Evolutionary conservation across 345 rosid genomes (phyloP).

Genomic region (Lumnitzera littorea): DNA sequence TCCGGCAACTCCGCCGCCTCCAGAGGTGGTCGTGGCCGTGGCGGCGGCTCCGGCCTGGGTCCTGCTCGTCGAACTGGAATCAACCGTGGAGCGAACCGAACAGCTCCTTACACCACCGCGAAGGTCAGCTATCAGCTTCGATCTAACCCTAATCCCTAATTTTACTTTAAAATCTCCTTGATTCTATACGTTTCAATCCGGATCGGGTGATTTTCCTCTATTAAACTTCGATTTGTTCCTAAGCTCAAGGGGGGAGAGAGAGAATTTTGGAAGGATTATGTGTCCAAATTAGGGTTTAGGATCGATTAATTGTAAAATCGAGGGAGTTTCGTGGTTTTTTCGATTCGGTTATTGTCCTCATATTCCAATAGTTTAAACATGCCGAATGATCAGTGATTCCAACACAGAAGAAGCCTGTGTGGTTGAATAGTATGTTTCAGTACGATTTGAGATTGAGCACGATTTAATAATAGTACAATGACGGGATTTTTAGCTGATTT

Average conservation of each 20-base stretch:
- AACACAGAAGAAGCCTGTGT: no score
- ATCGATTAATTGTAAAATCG: no score
- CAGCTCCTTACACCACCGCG: slow-evolving; percentile 57
- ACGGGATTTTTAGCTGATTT: no score
- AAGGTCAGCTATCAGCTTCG: slow-evolving; percentile 18
- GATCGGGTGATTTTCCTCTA: slow-evolving; percentile 1
- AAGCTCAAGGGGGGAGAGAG: not conserved
- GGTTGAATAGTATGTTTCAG: no score
- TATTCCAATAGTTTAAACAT: no score
- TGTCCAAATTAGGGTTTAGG: no score
- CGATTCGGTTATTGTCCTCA: no score
- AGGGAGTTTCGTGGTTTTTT: no score
- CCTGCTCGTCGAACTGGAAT: slow-evolving; percentile 53
- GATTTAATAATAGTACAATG: no score
- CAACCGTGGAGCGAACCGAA: slow-evolving; percentile 56
- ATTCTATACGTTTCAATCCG: slow-evolving; percentile 3
- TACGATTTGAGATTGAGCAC: no score
- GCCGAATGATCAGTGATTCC: no score
- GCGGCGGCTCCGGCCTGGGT: slow-evolving; percentile 16
- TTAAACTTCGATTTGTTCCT: slow-evolving; percentile 6
- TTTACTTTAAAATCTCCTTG: slow-evolving; percentile 4
- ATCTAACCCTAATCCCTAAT: slow-evolving; percentile 1
- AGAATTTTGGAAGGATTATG: no score
- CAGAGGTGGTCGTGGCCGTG: slow-evolving; percentile 49
- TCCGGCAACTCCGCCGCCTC: slow-evolving; percentile 45